Conservation (phyloP, 208 protist species). For the Trypanosoma grayi region DNA sequence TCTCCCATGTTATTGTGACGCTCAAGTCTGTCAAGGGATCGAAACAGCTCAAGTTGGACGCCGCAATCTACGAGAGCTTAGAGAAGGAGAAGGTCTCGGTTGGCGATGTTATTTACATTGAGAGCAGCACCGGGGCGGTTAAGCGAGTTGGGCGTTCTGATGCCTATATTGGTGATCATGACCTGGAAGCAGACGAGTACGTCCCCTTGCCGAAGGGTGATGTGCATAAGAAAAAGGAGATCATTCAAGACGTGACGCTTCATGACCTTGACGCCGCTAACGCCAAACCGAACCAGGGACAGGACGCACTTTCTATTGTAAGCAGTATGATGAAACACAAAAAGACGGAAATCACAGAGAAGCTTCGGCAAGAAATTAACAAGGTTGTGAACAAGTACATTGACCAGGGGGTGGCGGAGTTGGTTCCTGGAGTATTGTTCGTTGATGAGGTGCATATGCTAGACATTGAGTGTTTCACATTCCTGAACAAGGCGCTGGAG, state of each 20-base stretch:
- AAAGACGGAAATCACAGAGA: slow-evolving; percentile 99
- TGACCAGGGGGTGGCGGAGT: slow-evolving; percentile 99
- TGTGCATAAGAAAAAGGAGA: slow-evolving; percentile 99
- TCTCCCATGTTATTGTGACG: slow-evolving; percentile 98
- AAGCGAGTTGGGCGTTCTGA: slow-evolving; percentile 97
- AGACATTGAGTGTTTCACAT: slow-evolving; percentile 99
- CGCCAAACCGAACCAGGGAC: slow-evolving; percentile 95
- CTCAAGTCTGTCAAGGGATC: slow-evolving; percentile 98
- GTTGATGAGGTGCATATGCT: slow-evolving; percentile 99
- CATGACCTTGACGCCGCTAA: slow-evolving; percentile 99
- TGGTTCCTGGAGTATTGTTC: slow-evolving; percentile 99
- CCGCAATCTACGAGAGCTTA: slow-evolving; percentile 98
- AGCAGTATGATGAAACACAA: slow-evolving; percentile 98
- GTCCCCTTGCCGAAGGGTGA: slow-evolving; percentile 99
- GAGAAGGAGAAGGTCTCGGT: slow-evolving; percentile 98
- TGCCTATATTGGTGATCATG: slow-evolving; percentile 95
- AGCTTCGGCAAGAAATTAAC: slow-evolving; percentile 99
- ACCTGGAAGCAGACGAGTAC: slow-evolving; percentile 99
- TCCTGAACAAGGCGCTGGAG: slow-evolving; percentile 99
- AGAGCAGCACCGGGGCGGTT: slow-evolving; percentile 97
- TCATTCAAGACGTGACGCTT: slow-evolving; percentile 99
- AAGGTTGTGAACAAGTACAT: slow-evolving; percentile 99
- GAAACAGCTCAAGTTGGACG: slow-evolving; percentile 99
- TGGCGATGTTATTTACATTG: slow-evolving; percentile 99
- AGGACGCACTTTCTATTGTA: slow-evolving; percentile 98